Conservation (phyloP, 768 basidiomycete species). For the Auricularia sp. region DNA sequence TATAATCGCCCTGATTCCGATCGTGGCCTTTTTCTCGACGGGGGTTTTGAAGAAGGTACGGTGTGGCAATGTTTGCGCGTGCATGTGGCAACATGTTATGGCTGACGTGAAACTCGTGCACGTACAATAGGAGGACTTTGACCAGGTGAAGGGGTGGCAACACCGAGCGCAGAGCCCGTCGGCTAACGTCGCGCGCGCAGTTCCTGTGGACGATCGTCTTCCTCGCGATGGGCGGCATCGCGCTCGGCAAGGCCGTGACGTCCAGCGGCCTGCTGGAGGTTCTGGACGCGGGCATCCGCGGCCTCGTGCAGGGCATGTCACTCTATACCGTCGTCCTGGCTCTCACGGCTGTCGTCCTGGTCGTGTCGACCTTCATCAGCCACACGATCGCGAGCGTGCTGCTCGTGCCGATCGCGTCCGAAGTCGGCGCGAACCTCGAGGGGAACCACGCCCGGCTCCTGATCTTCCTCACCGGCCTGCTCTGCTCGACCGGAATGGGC, state of each 20-base stretch:
- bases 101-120: neutral
- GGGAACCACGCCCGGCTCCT: slow-evolving; percentile 66
- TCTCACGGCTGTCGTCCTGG: slow-evolving; percentile 59
- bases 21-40: slow-evolving; percentile 89
- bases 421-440: slow-evolving; percentile 70
- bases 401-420: slow-evolving; percentile 90
- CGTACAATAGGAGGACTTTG: slow-evolving; percentile 74
- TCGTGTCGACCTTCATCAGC: slow-evolving; percentile 92
- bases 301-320: slow-evolving; percentile 47
- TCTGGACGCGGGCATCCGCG: slow-evolving; percentile 53
- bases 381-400: slow-evolving; percentile 95
- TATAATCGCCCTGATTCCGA: slow-evolving; percentile 85
- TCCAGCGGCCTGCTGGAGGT: slow-evolving; percentile 80
- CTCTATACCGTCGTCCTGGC: slow-evolving; percentile 65
- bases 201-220: slow-evolving; percentile 93
- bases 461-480: slow-evolving; percentile 85
- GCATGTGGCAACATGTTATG: neutral
- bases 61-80: neutral
- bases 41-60: slow-evolving; percentile 86
- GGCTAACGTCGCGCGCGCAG: slow-evolving; percentile 25
- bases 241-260: slow-evolving; percentile 85
- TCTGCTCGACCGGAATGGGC: slow-evolving; percentile 95
- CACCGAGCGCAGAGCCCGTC: too few relatives aligned
- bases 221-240: slow-evolving; percentile 96
- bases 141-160: slow-evolving; percentile 18